phyloP scores from a whole-genome alignment of 805 yeast genomes.

The Yarrowia bubula region DNA sequence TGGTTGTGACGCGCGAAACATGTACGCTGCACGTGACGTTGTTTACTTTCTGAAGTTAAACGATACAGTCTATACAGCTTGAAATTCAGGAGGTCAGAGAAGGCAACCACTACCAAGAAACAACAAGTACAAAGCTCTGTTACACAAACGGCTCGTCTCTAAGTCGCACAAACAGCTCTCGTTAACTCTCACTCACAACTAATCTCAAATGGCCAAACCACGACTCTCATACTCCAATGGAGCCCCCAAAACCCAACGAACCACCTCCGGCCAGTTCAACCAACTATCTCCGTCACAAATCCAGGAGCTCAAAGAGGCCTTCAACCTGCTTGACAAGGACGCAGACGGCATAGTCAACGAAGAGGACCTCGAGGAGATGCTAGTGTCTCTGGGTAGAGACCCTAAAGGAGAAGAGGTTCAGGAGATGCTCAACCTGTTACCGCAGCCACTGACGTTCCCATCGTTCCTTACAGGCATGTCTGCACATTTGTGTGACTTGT shows the following conservation, averaged over 20 bases:
- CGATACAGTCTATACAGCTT: conserved; percentile 8
- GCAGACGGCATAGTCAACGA: conserved; percentile 55
- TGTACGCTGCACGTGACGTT: conserved; percentile 6
- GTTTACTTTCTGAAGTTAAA: not conserved
- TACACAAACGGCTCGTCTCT: not conserved
- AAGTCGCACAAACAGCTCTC: not conserved
- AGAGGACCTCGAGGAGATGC: conserved; percentile 47
- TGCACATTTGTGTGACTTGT: conserved; percentile 50
- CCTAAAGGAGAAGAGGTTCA: conserved; percentile 44
- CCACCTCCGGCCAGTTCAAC: conserved; percentile 40
- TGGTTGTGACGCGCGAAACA: not conserved
- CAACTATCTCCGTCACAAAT: conserved; percentile 62
- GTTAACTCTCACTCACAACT: not conserved
- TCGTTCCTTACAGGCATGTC: conserved; percentile 65
- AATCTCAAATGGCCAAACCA: conserved; percentile 7
- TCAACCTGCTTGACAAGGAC: conserved; percentile 77
- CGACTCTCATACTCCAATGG: conserved; percentile 23
- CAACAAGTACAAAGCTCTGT: not conserved
- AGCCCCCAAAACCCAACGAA: conserved; percentile 24
- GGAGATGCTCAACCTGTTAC: conserved; percentile 49
- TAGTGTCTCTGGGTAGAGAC: conserved; percentile 44
- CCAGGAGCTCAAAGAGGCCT: conserved; percentile 66
- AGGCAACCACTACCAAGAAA: not conserved
- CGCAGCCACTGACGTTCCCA: conserved; percentile 56
- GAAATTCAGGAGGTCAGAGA: not conserved